Percentiles rank a stretch among this genome's conserved stretches.
These are phyloP conservation scores for Neurospora sp. DNA, from an alignment of 495 filamentous ascomycete species.

Conservation along the genomic window DNA sequence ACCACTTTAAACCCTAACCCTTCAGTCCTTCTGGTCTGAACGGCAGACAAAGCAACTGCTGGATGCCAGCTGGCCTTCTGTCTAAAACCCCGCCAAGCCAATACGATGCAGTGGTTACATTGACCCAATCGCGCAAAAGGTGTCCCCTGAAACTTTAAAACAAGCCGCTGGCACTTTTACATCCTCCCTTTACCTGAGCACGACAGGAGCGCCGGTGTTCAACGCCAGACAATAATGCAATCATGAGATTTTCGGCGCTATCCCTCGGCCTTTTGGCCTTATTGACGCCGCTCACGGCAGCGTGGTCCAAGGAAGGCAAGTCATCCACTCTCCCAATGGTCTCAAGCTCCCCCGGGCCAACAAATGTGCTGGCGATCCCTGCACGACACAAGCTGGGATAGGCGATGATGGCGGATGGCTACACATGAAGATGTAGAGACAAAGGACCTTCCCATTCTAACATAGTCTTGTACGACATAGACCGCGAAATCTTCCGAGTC, in stretches of 20 bases:
- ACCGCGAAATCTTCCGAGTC: conserved; percentile 95
- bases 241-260: conserved; percentile 43
- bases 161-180: not conserved
- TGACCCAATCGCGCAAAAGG: not conserved
- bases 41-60: not conserved
- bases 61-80: not conserved
- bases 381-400: not conserved
- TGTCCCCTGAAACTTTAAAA: not conserved
- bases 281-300: conserved; percentile 52
- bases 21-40: not conserved
- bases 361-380: not conserved
- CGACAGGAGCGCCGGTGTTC: not conserved
- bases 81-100: not conserved
- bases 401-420: not conserved
- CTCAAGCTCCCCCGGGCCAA: not conserved
- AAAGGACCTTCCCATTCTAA: not conserved
- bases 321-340: conserved; percentile 2
- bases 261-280: conserved; percentile 46
- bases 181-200: not conserved
- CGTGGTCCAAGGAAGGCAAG: conserved; percentile 79
- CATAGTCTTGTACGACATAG: conserved; percentile 31
- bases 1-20: not conserved
- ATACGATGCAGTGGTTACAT: not conserved
- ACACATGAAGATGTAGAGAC: not conserved
- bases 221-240: conserved; percentile 20